These are phyloP conservation scores for Blastobotrys capitulatus DNA, from an alignment of 1,139 yeast species.

Conservation along the genomic window DNA sequence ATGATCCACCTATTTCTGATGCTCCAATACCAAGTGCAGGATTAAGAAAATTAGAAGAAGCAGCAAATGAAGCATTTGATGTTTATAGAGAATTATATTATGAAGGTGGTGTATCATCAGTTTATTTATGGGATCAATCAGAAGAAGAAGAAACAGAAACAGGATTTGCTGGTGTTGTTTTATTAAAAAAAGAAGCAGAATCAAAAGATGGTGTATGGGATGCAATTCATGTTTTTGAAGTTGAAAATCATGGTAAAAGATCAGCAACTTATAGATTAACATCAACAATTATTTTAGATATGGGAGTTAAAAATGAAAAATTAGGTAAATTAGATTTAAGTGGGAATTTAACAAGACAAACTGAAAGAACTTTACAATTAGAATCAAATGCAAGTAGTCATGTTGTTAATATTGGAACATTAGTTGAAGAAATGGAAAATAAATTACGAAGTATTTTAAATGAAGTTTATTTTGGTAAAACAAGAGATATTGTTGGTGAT, in stretches of 20 bases:
- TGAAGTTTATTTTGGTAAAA: conserved; percentile 93
- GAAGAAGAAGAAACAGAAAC: conserved; percentile 30
- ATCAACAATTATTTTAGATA: conserved; percentile 78
- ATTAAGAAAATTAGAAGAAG: conserved; percentile 67
- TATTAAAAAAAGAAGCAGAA: conserved; percentile 58
- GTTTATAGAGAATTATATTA: conserved; percentile 89
- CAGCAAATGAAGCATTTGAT: conserved; percentile 89
- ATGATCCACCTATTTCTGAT: conserved; percentile 58
- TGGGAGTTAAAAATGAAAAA: conserved; percentile 34
- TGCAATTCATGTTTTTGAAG: conserved; percentile 88
- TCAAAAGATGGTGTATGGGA: conserved; percentile 70
- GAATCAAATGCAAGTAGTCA: conserved; percentile 53
- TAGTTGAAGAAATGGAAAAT: conserved; percentile 85
- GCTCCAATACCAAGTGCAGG: conserved; percentile 68
- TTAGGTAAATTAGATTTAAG: conserved; percentile 51
- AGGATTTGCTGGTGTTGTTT: conserved; percentile 85
- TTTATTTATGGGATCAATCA: conserved; percentile 82
- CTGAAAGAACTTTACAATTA: conserved; percentile 45
- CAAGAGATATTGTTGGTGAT: conserved; percentile 77
- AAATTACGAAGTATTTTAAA: conserved; percentile 82
- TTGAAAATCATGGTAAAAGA: conserved; percentile 42
- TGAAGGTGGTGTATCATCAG: conserved; percentile 88
- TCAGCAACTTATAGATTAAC: conserved; percentile 69
- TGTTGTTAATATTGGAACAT: conserved; percentile 75
- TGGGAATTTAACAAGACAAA: conserved; percentile 77